Evolutionary conservation across 2,329 filamentous ascomycete genomes (phyloP).

Genomic region (Ophiosphaerella herpotricha): DNA sequence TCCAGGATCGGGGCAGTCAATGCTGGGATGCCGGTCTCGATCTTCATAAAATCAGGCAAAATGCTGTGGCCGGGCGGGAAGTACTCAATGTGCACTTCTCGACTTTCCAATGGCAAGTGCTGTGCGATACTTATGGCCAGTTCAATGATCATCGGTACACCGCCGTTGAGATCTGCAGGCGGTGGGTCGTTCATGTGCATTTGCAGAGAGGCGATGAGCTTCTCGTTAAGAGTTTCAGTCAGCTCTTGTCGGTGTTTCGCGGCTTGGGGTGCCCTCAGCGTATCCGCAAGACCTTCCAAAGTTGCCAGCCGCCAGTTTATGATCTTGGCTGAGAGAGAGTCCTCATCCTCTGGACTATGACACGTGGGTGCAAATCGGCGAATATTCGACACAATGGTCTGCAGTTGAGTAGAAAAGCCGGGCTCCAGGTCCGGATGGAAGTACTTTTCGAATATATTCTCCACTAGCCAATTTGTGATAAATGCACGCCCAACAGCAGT

Average conservation of each 20-base stretch:
- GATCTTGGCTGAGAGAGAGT: slow-evolving; percentile 84
- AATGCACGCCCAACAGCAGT: slow-evolving; percentile 89
- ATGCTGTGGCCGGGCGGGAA: slow-evolving; percentile 77
- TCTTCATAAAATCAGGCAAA: slow-evolving; percentile 77
- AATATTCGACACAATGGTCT: slow-evolving; percentile 86
- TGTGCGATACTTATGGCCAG: slow-evolving; percentile 82
- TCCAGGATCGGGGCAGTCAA: slow-evolving; percentile 50
- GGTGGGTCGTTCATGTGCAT: slow-evolving; percentile 77
- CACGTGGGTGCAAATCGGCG: slow-evolving; percentile 74
- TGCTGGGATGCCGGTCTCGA: slow-evolving; percentile 65
- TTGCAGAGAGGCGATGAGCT: slow-evolving; percentile 71
- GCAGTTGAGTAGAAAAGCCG: slow-evolving; percentile 75
- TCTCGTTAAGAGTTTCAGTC: slow-evolving; percentile 63
- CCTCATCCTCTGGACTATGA: slow-evolving; percentile 82
- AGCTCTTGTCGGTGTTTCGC: slow-evolving; percentile 67
- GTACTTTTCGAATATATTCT: slow-evolving; percentile 87
- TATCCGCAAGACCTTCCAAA: slow-evolving; percentile 80
- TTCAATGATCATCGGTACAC: slow-evolving; percentile 90
- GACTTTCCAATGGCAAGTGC: slow-evolving; percentile 86
- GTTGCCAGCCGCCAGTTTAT: slow-evolving; percentile 94
- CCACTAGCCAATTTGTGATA: slow-evolving; percentile 86
- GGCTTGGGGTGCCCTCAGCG: slow-evolving; percentile 68
- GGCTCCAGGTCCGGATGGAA: slow-evolving; percentile 89
- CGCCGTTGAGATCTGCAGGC: slow-evolving; percentile 81
- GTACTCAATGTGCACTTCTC: slow-evolving; percentile 87